Conservation (phyloP, 2,329 filamentous ascomycete species). For the Chaetomium sp. region DNA sequence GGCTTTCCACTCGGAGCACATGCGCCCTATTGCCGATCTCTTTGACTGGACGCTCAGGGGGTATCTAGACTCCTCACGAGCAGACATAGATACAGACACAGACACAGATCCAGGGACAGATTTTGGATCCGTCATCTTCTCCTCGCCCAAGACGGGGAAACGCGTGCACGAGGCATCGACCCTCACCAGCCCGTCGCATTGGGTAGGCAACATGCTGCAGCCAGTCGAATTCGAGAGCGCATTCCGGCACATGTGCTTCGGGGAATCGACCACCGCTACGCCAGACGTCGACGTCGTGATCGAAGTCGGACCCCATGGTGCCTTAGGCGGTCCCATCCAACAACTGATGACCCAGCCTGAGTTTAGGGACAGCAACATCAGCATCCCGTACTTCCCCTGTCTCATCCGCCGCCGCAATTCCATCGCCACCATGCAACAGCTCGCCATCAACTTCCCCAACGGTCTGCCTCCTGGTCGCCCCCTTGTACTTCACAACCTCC, state of each 20-base stretch:
- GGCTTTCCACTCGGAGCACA: constrained; percentile 30
- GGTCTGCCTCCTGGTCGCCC: no score
- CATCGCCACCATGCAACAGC: constrained; percentile 11
- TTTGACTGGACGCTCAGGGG: background rate
- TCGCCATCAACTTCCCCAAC: background rate
- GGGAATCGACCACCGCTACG: no score
- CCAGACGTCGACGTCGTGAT: background rate
- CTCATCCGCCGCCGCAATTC: background rate
- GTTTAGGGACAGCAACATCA: background rate
- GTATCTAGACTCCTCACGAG: background rate
- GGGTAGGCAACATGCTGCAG: no score
- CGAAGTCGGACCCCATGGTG: background rate
- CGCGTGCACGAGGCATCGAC: no score
- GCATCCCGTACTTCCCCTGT: background rate
- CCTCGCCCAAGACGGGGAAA: no score
- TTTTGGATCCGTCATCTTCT: no score
- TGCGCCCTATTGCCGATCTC: background rate
- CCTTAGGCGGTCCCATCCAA: background rate
- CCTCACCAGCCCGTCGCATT: no score
- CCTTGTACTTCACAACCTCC: constrained; percentile 16
- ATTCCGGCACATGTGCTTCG: no score
- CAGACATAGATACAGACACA: no score
- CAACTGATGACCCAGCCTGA: background rate
- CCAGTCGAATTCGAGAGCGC: no score
- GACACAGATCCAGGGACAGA: background rate